phyloP scores from a whole-genome alignment of 1,284 basidiomycete species.

The Boletus mariae region DNA sequence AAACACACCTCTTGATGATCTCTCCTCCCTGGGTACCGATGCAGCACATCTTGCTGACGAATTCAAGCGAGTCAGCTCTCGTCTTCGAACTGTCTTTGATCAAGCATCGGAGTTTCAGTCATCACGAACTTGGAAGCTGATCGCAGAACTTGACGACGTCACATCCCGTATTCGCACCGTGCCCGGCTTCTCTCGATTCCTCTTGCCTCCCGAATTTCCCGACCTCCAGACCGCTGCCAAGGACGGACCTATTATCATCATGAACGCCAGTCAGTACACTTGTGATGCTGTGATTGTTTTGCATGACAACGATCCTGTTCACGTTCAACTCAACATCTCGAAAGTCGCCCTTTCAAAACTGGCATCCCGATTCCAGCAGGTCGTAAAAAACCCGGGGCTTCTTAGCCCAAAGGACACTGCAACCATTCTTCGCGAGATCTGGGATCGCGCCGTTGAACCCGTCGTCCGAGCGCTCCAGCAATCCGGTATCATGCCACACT shows the following conservation, averaged over 20 bases:
- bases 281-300: constrained; percentile 26
- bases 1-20: constrained; percentile 7
- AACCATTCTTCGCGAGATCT: constrained; percentile 23
- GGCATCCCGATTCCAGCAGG: not conserved
- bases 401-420: constrained; percentile 1
- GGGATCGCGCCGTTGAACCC: constrained; percentile 25
- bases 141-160: constrained; percentile 2
- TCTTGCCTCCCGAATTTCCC: constrained; percentile 20
- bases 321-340: constrained; percentile 11
- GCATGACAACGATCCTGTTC: constrained; percentile 9
- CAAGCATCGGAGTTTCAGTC: not conserved
- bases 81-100: constrained; percentile 6
- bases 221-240: constrained; percentile 23
- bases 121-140: not conserved
- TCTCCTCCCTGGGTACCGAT: not conserved
- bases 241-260: constrained; percentile 33
- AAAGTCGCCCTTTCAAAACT: not conserved
- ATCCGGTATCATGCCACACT: constrained; percentile 8
- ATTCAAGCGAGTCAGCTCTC: constrained; percentile 14
- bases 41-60: constrained; percentile 4
- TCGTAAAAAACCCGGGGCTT: constrained; percentile 1
- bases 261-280: constrained; percentile 24
- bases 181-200: constrained; percentile 7
- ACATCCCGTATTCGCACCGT: constrained; percentile 6
- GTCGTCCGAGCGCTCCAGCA: constrained; percentile 20